Base-by-base conservation (phyloP, 352 stramenopile genomes). In the Pythium monospermum region DNA sequence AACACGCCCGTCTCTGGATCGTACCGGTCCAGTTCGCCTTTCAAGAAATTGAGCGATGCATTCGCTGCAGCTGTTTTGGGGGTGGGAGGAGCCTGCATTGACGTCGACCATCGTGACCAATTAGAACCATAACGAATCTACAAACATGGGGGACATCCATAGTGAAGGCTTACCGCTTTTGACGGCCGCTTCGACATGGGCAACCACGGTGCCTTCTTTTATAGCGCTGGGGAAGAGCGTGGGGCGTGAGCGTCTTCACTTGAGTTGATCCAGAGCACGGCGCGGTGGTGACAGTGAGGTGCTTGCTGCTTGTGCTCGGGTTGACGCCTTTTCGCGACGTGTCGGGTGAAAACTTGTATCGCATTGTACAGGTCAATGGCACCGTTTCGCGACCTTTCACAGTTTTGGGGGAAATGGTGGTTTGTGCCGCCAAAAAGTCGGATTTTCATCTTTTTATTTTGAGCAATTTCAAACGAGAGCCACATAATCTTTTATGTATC, bases 1-100 rank as follows among this genome's bases (percentile, higher is more conserved):
- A 68, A 68, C 0, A 63, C 42, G 7, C 59, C 59, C 0, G 53
- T 65, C 19, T 80, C 63, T 53, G 49, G 66, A 16, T 83, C 73
- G 39, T 85, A 90, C 35, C 79, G 76, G 57, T 80, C 66, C 25
- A 91, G 64, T 25, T 76, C 75, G 35, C 64, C 66, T n/a, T 76
- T 64, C 22, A 87, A 62, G 21, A 85, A 76, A 30, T 68, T 75
- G 5, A 88, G 52, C 41, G 76, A 84, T n/a, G 69, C 69, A 22
- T 51, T 57, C 4, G 53, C 49, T 1, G 47, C 32, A 10, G 58
- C 18, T 47, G 49, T 59, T 1, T 40, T 13, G 22, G 23, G 27
- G 22, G 8, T 35, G 23, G 10, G 19, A 42, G 16, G 19, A 19
- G 19, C n/a, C n/a, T n/a, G n/a, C n/a, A n/a, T n/a, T n/a, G n/a